Percentiles rank a stretch among this genome's conserved stretches.
phyloP scores from a whole-genome alignment of 129 eudicot species.

The Flaveria brownii region DNA sequence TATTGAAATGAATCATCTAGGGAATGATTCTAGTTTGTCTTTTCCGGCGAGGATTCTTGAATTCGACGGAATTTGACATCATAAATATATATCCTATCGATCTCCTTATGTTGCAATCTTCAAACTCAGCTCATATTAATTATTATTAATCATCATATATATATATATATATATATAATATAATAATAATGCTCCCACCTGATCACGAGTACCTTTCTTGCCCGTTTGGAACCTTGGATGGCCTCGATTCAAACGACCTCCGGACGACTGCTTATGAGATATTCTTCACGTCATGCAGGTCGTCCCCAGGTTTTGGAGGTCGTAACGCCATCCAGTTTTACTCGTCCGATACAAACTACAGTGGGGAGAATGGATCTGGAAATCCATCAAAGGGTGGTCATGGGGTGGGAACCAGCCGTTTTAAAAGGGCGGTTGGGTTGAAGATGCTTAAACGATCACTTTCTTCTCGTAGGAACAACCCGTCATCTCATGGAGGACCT shows the following conservation, averaged over 20 bases:
- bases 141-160: too few species aligned
- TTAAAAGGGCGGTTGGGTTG: slow-evolving; percentile 81
- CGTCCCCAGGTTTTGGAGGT: slow-evolving; percentile 95
- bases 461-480: slow-evolving; percentile 57
- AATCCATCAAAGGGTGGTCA: background rate
- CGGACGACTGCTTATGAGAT: slow-evolving; percentile 81
- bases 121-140: too few species aligned
- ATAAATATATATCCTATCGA: too few species aligned
- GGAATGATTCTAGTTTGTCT: too few species aligned
- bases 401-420: slow-evolving; percentile 75
- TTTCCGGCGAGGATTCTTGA: too few species aligned
- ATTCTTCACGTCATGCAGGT: slow-evolving; percentile 88
- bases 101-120: too few species aligned
- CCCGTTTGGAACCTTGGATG: slow-evolving; percentile 63
- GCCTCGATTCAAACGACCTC: slow-evolving; percentile 57
- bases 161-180: too few species aligned
- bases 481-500: slow-evolving; percentile 21
- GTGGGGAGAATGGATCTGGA: background rate
- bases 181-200: background rate
- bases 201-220: slow-evolving; percentile 38
- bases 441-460: slow-evolving; percentile 57
- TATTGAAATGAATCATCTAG: background rate
- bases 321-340: slow-evolving; percentile 55
- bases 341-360: slow-evolving; percentile 27
- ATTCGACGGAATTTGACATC: too few species aligned